Evolutionary conservation across 805 yeast genomes (phyloP), one percentile per base, ranked within the genome.

Genomic region (Teunomyces kruisii): DNA sequence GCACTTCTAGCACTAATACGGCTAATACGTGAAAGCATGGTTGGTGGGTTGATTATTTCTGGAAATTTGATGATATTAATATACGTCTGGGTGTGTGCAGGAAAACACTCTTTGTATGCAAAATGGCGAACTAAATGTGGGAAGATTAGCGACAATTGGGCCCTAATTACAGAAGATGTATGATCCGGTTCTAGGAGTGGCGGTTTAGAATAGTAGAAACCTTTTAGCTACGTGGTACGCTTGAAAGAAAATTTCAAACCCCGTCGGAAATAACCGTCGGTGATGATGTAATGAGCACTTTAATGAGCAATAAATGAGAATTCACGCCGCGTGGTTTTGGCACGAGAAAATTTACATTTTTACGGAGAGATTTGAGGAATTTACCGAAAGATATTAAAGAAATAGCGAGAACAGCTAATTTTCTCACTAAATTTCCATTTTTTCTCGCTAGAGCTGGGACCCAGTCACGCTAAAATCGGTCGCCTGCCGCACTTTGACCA

Each of bases 1-100:
- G 44, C 32, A 26, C 43, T 17, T 40, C 43, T 19, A 31, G 27
- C 36, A 22, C 38, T 9, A 9, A 35, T 17, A 35, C 38, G 38
- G 26, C 38, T 35, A 24, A 35, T 19, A 35, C 38, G 38, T 35
- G 38, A 8, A 26, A 28, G 32, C 41, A 27, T 39, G 17, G 26
- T 35, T 35, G 37, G 38, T 35, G 38, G 38, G 28, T 35, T 35
- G 28, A 35, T 35, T n/a, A n/a, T 35, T 35, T 35, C 22, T 14
- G 13, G 37, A 24, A 32, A 19, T 22, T 30, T 35, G 35, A 7
- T 35, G 38, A 35, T 35, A 19, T 17, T 10, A 31, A 9, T 35
- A 35, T 22, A n/a, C 12, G 3, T 3, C 4, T n/a, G 6, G 14
- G 1, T 1, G 9, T 22, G 13, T 35, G 28, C 38, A 35, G 38